Percentiles rank a stretch among this genome's conserved stretches.
Conservation (phyloP, 352 stramenopile species). For the Plasmopara viticola region DNA sequence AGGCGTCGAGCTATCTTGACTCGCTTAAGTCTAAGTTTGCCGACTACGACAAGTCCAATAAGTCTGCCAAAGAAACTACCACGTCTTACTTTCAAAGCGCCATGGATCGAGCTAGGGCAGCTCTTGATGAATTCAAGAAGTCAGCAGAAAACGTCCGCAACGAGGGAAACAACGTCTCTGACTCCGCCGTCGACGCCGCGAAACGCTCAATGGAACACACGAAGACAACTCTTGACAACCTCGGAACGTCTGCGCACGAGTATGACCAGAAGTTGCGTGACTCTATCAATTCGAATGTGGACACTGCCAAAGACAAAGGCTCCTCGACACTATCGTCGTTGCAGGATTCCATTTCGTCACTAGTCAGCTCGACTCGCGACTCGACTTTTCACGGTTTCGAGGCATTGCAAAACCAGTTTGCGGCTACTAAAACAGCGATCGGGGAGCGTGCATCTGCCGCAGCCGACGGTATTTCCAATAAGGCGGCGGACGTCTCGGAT, state of each 20-base stretch:
- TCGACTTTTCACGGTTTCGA: slow-evolving; percentile 35
- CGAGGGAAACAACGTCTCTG: slow-evolving; percentile 18
- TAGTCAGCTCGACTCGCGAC: slow-evolving; percentile 26
- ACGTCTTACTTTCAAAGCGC: slow-evolving; percentile 32
- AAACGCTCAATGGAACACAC: slow-evolving; percentile 30
- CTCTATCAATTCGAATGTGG: slow-evolving; percentile 16
- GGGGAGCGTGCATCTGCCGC: slow-evolving; percentile 14
- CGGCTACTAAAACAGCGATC: slow-evolving; percentile 16
- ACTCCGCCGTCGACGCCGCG: slow-evolving; percentile 16
- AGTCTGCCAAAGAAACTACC: slow-evolving; percentile 25
- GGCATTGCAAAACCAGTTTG: slow-evolving; percentile 29
- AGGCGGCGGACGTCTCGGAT: slow-evolving; percentile 16
- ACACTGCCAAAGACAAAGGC: slow-evolving; percentile 22
- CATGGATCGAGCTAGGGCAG: slow-evolving; percentile 24
- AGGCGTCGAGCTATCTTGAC: slow-evolving; percentile 28
- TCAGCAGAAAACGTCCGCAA: slow-evolving; percentile 18
- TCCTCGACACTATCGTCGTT: slow-evolving; percentile 12
- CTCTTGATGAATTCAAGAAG: slow-evolving; percentile 18
- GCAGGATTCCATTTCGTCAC: slow-evolving; percentile 24
- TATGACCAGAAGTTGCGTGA: slow-evolving; percentile 17
- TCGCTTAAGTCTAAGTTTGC: slow-evolving; percentile 34
- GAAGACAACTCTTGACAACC: slow-evolving; percentile 18
- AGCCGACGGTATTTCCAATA: slow-evolving; percentile 5
- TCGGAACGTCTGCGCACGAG: slow-evolving; percentile 17
- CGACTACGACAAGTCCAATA: slow-evolving; percentile 39